Conservation (phyloP, 768 basidiomycete species). For the Gymnopilus junonius region DNA sequence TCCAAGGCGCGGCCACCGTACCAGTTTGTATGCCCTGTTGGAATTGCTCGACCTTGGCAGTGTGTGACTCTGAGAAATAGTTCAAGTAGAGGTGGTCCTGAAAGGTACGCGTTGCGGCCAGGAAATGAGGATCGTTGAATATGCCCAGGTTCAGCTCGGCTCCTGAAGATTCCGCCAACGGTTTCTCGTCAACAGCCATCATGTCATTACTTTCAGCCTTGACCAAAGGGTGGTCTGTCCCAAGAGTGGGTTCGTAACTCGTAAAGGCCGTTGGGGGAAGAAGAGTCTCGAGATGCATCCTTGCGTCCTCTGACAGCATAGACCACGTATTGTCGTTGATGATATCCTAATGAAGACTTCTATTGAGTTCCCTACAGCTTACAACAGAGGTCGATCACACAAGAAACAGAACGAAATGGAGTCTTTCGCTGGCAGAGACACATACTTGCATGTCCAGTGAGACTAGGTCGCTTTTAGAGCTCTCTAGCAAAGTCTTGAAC, state of each 20-base stretch:
- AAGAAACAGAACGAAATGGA: conserved; percentile 1
- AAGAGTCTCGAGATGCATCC: conserved; percentile 37
- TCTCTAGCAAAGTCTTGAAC: conserved; percentile 45
- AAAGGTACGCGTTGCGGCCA: conserved; percentile 58
- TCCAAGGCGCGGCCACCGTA: conserved; percentile 59
- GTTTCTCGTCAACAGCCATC: conserved; percentile 15
- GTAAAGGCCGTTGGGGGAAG: conserved; percentile 53
- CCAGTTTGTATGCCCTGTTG: conserved; percentile 47
- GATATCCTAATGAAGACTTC: conserved; percentile 44
- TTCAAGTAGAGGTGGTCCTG: conserved; percentile 63
- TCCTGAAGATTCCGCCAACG: not conserved
- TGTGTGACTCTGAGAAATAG: conserved; percentile 51
- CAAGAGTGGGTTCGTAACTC: conserved; percentile 34
- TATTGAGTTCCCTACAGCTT: conserved; percentile 26
- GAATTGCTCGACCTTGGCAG: conserved; percentile 45
- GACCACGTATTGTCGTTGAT: conserved; percentile 51
- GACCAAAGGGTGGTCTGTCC: conserved; percentile 41
- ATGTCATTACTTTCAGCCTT: not conserved
- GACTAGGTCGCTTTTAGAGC: conserved; percentile 52
- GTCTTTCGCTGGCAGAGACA: conserved; percentile 10
- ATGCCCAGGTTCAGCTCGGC: conserved; percentile 38
- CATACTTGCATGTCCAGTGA: conserved; percentile 56
- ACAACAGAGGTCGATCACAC: conserved; percentile 4
- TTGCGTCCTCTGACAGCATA: conserved; percentile 47
- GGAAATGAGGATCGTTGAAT: conserved; percentile 57